These are phyloP conservation scores for Cercospora nicotianae DNA, from an alignment of 2,329 filamentous ascomycete genomes.

Conservation along the genomic window DNA sequence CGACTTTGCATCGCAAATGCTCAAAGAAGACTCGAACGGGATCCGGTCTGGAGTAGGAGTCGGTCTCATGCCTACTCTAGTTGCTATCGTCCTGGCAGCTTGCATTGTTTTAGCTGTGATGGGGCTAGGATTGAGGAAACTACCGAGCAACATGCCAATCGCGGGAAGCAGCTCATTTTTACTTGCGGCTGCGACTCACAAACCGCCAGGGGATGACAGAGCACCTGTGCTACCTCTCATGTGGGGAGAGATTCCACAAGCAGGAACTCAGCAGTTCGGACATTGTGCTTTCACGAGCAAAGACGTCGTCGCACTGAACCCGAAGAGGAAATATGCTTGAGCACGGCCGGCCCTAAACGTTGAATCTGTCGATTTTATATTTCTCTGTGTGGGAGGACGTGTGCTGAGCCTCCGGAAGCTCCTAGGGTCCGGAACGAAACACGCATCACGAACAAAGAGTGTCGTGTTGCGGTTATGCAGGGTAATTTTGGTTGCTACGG, in stretches of 20 bases:
- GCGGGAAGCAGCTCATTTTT: constrained; percentile 24
- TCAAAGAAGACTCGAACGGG: no score
- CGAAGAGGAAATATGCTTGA: not conserved
- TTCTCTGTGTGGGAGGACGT: no score
- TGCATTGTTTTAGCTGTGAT: constrained; percentile 14
- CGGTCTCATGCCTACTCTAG: constrained; percentile 3
- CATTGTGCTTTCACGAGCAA: constrained; percentile 28
- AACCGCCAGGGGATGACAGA: constrained; percentile 21
- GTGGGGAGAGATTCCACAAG: constrained; percentile 24
- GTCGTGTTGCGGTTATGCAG: no score
- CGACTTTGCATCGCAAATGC: no score
- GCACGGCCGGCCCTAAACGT: no score
- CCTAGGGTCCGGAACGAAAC: no score
- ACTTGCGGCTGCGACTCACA: constrained; percentile 28
- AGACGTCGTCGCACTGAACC: not conserved
- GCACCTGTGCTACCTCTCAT: constrained; percentile 24
- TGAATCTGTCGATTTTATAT: no score
- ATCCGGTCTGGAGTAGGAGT: not conserved
- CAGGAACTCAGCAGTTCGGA: constrained; percentile 16
- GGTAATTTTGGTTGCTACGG: no score
- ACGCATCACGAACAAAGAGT: no score
- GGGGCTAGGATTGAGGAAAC: constrained; percentile 13
- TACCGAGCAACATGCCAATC: constrained; percentile 24
- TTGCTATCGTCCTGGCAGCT: not conserved
- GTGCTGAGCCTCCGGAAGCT: no score